Base-by-base conservation (phyloP, 2,329 filamentous ascomycete species). In the Fusarium nelsonii region DNA sequence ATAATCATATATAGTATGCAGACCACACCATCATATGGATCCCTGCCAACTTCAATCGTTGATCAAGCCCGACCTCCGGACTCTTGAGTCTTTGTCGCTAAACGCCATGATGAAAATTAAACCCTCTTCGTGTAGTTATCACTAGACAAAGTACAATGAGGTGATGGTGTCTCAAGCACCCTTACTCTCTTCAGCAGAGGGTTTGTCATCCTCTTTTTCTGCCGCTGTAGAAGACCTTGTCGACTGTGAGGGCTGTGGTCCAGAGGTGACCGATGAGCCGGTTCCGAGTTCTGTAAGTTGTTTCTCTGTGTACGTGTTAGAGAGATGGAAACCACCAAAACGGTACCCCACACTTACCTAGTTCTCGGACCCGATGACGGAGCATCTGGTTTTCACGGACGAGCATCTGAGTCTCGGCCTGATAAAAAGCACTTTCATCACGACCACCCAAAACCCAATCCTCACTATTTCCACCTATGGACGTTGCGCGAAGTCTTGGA, bases 341-440 rank as follows among this genome's bases (percentile, higher is more conserved):
- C 8, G 15, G 6, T 16, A 23, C n/a, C 9, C n/a, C n/a, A 46
- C n/a, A 52, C 83, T 71, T 80, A 91, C 91, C 91, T 15, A 94
- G 81, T 73, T 94, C 91, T 36, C 90, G 85, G 62, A 94, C 92
- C 49, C 92, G 85, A 76, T 90, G 85, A 65, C 90, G 89, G 52
- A 95, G 81, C 92, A 95, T 94, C 79, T 94, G 92, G 71, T 94
- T 95, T 81, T 94, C 92, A 28, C 92, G 84, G 23, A 89, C 86
- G 73, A 95, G 79, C 80, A 88, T 93, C 79, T 93, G 91, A 2
- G 91, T 93, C 80, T 95, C 92, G 6, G 92, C 92, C 77, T 94
- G 91, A 74, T 94, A 94, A 77, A 93, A 94, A 1, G 90, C 90
- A 68, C 86, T 90, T 76, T 94, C 92, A 73, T 94, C 92, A 18